These are phyloP conservation scores for Chloris gayana DNA, from an alignment of 176 grass and related monocot genomes.

Conservation along the genomic window DNA sequence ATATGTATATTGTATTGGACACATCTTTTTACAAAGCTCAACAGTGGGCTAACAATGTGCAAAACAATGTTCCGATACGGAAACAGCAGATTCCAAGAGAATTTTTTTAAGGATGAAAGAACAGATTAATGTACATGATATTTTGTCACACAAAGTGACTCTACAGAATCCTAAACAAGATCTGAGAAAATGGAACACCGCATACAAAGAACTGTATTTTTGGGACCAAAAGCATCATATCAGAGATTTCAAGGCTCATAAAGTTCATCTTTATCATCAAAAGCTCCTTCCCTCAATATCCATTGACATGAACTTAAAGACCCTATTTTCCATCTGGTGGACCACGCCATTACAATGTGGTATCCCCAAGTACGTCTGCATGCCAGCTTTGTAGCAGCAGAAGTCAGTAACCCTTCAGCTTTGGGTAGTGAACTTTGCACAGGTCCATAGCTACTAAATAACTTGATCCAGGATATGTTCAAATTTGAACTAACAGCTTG, in stretches of 20 bases:
- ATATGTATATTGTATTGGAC: background rate
- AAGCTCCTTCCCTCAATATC: background rate
- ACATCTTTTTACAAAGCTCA: conserved; percentile 26
- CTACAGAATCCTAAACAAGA: background rate
- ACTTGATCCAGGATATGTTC: background rate
- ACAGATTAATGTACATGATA: conserved; percentile 27
- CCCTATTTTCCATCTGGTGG: background rate
- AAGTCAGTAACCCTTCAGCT: background rate
- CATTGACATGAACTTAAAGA: too few species aligned
- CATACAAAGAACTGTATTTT: too few species aligned
- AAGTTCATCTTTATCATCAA: conserved; percentile 9
- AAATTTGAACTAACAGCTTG: background rate
- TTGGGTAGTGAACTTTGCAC: background rate
- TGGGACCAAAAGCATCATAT: conserved; percentile 16
- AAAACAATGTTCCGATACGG: background rate
- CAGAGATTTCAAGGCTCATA: conserved; percentile 9
- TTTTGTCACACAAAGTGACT: background rate
- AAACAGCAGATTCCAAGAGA: conserved; percentile 9
- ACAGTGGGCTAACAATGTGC: conserved; percentile 1
- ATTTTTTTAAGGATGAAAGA: conserved; percentile 2
- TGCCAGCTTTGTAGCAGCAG: background rate
- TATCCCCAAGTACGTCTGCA: background rate
- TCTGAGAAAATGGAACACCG: conserved; percentile 5
- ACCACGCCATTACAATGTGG: conserved; percentile 16
- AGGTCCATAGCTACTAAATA: background rate